Evolutionary conservation across 306 rosid genomes (phyloP).

Genomic region (Malus sylvestris): DNA sequence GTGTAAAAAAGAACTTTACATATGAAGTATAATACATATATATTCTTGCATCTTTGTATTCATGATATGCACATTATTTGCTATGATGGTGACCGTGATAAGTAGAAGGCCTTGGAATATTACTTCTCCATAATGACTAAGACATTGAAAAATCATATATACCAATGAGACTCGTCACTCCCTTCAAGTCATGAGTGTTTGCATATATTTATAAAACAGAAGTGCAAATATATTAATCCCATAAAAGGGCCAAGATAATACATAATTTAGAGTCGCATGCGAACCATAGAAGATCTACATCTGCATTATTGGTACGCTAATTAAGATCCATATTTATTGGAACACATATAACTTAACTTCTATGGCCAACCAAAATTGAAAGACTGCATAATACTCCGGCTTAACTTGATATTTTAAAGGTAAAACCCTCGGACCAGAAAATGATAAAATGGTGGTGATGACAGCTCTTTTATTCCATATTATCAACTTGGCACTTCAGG

Average conservation of each 20-base stretch:
- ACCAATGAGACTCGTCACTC: not conserved
- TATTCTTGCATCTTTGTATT: not conserved
- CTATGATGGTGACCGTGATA: not conserved
- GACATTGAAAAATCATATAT: not conserved
- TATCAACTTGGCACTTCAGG: conserved; percentile 4
- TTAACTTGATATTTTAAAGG: not conserved
- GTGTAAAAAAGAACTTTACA: not conserved
- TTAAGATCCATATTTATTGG: not conserved
- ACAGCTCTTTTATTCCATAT: not conserved
- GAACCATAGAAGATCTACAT: not conserved
- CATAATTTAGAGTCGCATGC: not conserved
- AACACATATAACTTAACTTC: not conserved
- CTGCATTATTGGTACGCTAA: not conserved
- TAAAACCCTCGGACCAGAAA: not conserved
- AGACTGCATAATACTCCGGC: not conserved
- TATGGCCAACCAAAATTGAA: conserved; percentile 1
- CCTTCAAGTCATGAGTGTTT: not conserved
- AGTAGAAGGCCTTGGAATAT: not conserved
- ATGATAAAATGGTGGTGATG: not conserved
- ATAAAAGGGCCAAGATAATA: not conserved
- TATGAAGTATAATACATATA: not conserved
- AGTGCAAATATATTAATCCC: not conserved
- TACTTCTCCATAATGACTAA: not conserved
- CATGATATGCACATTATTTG: not conserved
- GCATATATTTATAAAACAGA: not conserved